phyloP scores from a whole-genome alignment of 2,329 filamentous ascomycete genomes.

The Trichoderma endophyticum region DNA sequence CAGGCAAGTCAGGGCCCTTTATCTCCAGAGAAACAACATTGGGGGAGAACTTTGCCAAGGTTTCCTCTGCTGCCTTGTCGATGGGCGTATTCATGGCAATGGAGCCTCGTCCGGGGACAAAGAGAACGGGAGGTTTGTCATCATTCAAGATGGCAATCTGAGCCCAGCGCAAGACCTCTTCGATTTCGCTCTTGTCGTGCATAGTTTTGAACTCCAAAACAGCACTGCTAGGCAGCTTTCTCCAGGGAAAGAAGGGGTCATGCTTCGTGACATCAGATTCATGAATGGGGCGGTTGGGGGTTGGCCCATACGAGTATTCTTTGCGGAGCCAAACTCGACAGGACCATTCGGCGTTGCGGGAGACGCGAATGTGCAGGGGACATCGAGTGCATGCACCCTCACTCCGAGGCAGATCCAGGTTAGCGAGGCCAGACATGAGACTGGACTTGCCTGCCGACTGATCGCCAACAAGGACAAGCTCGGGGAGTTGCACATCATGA shows the following conservation, averaged over 20 bases:
- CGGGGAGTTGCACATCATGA: slow-evolving; percentile 67
- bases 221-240: slow-evolving; percentile 41
- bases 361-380: slow-evolving; percentile 74
- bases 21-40: slow-evolving; percentile 79
- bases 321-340: slow-evolving; percentile 65
- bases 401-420: slow-evolving; percentile 65
- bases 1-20: slow-evolving; percentile 64
- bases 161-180: slow-evolving; percentile 66
- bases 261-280: slow-evolving; percentile 46
- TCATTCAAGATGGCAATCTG: slow-evolving; percentile 77
- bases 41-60: slow-evolving; percentile 70
- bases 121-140: slow-evolving; percentile 47
- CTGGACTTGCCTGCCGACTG: slow-evolving; percentile 82
- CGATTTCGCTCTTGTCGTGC: slow-evolving; percentile 59
- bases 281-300: slow-evolving; percentile 39
- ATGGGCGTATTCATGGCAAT: slow-evolving; percentile 36
- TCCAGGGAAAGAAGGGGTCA: slow-evolving; percentile 66
- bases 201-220: slow-evolving; percentile 63
- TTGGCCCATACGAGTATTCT: slow-evolving; percentile 56
- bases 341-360: slow-evolving; percentile 57
- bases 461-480: slow-evolving; percentile 79
- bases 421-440: slow-evolving; percentile 61
- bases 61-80: slow-evolving; percentile 38
- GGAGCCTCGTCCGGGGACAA: slow-evolving; percentile 49
- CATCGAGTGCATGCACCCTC: slow-evolving; percentile 76